phyloP scores from a whole-genome alignment of 805 yeast species.

The Alloascoidea africana region DNA sequence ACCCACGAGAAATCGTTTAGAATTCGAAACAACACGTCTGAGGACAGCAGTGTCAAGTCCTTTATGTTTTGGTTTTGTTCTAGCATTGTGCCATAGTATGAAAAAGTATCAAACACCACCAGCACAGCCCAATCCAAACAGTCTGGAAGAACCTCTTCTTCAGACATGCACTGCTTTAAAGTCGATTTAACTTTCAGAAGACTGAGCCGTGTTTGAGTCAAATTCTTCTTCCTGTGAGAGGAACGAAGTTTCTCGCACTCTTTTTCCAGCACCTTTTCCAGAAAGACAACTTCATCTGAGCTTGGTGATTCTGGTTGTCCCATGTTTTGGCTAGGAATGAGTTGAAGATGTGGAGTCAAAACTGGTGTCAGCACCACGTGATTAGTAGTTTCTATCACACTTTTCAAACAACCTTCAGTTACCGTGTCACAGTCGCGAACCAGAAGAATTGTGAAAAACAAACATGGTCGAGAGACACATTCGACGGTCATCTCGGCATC shows the following conservation, averaged over 20 bases:
- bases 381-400: too few relatives aligned
- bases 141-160: neutral
- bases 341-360: too few relatives aligned
- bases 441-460: too few relatives aligned
- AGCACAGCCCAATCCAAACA: constrained; percentile 1
- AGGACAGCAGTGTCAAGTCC: neutral
- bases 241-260: neutral
- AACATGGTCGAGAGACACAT: neutral
- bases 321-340: too few relatives aligned
- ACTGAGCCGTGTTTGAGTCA: neutral
- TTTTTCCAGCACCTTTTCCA: neutral
- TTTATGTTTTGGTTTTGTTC: neutral
- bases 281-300: too few relatives aligned
- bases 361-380: too few relatives aligned
- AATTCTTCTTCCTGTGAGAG: neutral
- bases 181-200: neutral
- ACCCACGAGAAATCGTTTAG: constrained; percentile 1
- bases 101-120: neutral
- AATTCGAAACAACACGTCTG: neutral
- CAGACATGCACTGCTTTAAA: neutral
- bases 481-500: neutral
- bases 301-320: too few relatives aligned
- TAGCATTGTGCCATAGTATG: neutral
- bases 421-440: too few relatives aligned
- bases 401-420: too few relatives aligned